phyloP scores from a whole-genome alignment of 1,284 basidiomycete species.

The Kalmanozyma brasiliensis region DNA sequence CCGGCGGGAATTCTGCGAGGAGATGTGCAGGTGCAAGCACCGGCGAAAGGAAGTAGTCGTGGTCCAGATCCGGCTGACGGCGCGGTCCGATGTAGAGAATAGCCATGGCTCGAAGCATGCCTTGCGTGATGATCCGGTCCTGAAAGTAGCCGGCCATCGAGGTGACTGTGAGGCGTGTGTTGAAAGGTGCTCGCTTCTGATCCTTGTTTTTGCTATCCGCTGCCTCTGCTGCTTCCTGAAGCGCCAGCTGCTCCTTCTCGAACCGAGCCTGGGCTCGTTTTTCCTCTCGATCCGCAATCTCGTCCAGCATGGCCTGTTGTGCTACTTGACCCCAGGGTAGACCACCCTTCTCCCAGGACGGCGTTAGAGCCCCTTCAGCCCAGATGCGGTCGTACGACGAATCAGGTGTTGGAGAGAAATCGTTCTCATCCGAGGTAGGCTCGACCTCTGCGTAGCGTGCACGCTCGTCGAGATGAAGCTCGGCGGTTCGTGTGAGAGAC shows the following conservation, averaged over 20 bases:
- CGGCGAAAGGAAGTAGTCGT: conserved; percentile 94
- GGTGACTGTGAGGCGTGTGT: conserved; percentile 92
- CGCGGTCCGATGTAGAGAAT: conserved; percentile 94
- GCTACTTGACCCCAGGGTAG: conserved; percentile 45
- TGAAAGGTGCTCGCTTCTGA: conserved; percentile 70
- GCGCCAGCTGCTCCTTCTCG: conserved; percentile 39
- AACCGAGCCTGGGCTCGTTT: conserved; percentile 30
- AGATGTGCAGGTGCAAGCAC: conserved; percentile 85
- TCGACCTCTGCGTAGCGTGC: conserved; percentile 60
- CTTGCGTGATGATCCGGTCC: conserved; percentile 60
- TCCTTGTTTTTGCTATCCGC: conserved; percentile 42
- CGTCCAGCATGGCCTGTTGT: conserved; percentile 26
- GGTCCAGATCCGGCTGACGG: conserved; percentile 88
- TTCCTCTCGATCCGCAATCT: conserved; percentile 35
- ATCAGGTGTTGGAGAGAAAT: conserved; percentile 21
- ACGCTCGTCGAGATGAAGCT: conserved; percentile 59
- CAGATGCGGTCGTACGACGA: conserved; percentile 34
- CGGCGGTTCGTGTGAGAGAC: conserved; percentile 55
- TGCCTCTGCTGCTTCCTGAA: conserved; percentile 42
- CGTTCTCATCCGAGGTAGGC: conserved; percentile 42
- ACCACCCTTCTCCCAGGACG: conserved; percentile 39
- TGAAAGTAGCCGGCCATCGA: conserved; percentile 78
- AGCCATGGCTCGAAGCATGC: conserved; percentile 91
- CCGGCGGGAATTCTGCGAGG: conserved; percentile 89
- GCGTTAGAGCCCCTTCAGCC: conserved; percentile 26